A percentile compares a stretch with the other conserved stretches of the same genome.
These are phyloP conservation scores for Pyrus bretschneideri DNA, from an alignment of 306 rosid species.

Conservation along the genomic window DNA sequence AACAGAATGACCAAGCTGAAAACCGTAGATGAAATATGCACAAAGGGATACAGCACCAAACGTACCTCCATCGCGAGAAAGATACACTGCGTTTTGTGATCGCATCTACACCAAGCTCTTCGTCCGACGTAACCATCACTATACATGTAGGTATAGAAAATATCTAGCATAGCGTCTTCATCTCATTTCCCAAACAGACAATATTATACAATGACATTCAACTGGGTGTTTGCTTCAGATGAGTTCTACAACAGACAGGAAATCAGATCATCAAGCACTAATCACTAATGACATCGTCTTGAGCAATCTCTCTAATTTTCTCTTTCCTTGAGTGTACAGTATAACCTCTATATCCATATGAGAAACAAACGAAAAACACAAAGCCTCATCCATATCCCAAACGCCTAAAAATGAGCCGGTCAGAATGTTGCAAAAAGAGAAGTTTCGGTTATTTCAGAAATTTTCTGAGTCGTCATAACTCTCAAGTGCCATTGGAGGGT, in stretches of 20 bases:
- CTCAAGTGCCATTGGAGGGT: constrained; percentile 40
- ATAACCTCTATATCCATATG: constrained; percentile 30
- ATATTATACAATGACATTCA: not conserved
- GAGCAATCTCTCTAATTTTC: constrained; percentile 1
- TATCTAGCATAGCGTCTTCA: not conserved
- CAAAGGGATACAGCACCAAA: no score
- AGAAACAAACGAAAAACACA: constrained; percentile 16
- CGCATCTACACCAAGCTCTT: not conserved
- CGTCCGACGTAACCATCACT: not conserved
- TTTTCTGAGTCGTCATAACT: not conserved
- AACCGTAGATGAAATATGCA: not conserved
- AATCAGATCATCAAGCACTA: not conserved
- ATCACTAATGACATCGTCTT: not conserved
- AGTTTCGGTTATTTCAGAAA: not conserved
- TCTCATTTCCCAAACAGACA: not conserved
- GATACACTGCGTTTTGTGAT: not conserved
- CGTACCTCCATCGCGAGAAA: not conserved
- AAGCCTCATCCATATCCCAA: constrained; percentile 30
- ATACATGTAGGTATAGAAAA: not conserved
- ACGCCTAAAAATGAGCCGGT: constrained; percentile 35
- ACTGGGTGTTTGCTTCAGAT: not conserved
- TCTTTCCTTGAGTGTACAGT: constrained; percentile 36
- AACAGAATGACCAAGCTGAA: not conserved
- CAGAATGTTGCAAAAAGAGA: constrained; percentile 12
- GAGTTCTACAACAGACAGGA: not conserved